A percentile compares a stretch with the other conserved stretches of the same genome.
These are phyloP conservation scores for Talaromyces sp. DNA, from an alignment of 2,329 filamentous ascomycete species.

Conservation along the genomic window DNA sequence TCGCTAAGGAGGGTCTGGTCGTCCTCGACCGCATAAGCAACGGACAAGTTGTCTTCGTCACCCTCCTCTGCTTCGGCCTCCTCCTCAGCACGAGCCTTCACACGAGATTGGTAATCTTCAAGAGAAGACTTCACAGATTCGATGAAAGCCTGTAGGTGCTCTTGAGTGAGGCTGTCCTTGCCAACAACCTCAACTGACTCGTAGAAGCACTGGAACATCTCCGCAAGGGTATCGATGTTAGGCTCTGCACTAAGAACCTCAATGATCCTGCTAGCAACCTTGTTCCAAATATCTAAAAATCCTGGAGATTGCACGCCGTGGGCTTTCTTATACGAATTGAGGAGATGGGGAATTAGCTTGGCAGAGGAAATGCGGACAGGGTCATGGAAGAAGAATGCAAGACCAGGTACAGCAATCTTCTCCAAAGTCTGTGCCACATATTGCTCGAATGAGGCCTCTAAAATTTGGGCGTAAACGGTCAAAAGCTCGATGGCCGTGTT, in stretches of 20 bases:
- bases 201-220: slow-evolving; percentile 99
- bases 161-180: slow-evolving; percentile 69
- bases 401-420: slow-evolving; percentile 86
- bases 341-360: slow-evolving; percentile 86
- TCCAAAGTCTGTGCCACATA: slow-evolving; percentile 94
- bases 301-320: slow-evolving; percentile 77
- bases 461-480: slow-evolving; percentile 91
- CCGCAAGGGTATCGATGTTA: slow-evolving; percentile 89
- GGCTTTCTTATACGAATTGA: slow-evolving; percentile 90
- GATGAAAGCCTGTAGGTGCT: slow-evolving; percentile 84
- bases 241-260: slow-evolving; percentile 92
- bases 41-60: slow-evolving; percentile 83
- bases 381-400: slow-evolving; percentile 99
- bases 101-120: slow-evolving; percentile 87
- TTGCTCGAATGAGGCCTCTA: slow-evolving; percentile 87
- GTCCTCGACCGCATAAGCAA: slow-evolving; percentile 88
- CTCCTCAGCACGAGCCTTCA: slow-evolving; percentile 78
- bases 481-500: slow-evolving; percentile 99
- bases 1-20: slow-evolving; percentile 94
- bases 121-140: slow-evolving; percentile 79
- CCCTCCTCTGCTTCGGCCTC: slow-evolving; percentile 79
- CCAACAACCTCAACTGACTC: slow-evolving; percentile 94
- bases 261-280: slow-evolving; percentile 82
- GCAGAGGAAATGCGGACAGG: slow-evolving; percentile 92
- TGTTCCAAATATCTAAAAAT: slow-evolving; percentile 76